phyloP scores from a whole-genome alignment of 345 rosid genomes.

The Streptanthus diversifolius region DNA sequence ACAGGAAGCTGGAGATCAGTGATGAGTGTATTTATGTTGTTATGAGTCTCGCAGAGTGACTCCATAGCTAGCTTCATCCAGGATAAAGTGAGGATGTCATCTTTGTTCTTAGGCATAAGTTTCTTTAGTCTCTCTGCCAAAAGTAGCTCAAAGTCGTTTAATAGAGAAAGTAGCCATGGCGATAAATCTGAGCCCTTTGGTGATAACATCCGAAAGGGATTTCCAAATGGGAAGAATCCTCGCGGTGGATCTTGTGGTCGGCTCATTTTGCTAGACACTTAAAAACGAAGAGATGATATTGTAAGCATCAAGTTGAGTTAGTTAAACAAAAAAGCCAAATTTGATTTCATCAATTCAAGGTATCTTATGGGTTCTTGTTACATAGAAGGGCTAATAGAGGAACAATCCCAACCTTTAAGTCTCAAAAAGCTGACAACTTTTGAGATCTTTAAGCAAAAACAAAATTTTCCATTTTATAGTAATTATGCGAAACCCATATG shows the following conservation, averaged over 20 bases:
- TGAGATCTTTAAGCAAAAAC: conserved; percentile 2
- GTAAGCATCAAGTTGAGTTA: neutral
- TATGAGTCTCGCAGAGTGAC: conserved; percentile 69
- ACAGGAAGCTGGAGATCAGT: conserved; percentile 80
- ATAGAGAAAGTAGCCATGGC: conserved; percentile 42
- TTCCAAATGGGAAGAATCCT: conserved; percentile 75
- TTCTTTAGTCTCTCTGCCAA: conserved; percentile 60
- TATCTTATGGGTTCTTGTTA: neutral
- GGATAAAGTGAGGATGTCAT: conserved; percentile 59
- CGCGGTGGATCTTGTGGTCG: conserved; percentile 71
- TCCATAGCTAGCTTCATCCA: conserved; percentile 91
- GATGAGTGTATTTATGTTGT: conserved; percentile 56
- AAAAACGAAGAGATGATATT: neutral
- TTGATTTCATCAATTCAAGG: neutral
- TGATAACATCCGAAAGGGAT: conserved; percentile 73
- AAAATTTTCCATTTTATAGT: neutral
- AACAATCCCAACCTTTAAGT: neutral
- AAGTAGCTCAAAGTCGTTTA: conserved; percentile 58
- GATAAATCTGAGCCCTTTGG: conserved; percentile 73
- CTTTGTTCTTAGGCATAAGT: conserved; percentile 57
- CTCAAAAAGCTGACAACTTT: conserved; percentile 23
- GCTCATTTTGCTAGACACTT: conserved; percentile 51
- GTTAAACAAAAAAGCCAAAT: neutral
- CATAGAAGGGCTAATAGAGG: neutral
- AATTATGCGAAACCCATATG: conserved; percentile 1